Percentiles rank a stretch among this genome's conserved stretches.
Evolutionary conservation across 345 rosid species (phyloP).

Genomic region (Ceriops tagal): DNA sequence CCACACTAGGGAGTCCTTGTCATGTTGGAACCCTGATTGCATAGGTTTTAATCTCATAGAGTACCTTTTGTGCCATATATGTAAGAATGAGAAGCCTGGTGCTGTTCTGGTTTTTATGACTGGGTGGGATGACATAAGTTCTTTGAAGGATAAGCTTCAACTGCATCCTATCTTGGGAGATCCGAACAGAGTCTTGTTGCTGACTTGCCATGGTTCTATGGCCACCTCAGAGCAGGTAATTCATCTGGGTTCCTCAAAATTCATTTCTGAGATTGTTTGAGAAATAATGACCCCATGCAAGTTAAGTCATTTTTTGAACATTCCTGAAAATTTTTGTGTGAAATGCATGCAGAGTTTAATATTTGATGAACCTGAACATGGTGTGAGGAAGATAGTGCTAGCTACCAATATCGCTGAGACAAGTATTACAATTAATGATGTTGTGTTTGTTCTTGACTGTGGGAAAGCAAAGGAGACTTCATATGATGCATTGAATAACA

Average conservation of each 20-base stretch:
- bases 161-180: constrained; percentile 67
- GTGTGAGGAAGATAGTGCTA: constrained; percentile 81
- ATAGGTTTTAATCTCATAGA: constrained; percentile 92
- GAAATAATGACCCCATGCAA: neutral
- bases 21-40: constrained; percentile 90
- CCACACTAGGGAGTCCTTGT: constrained; percentile 66
- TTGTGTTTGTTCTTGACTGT: constrained; percentile 85
- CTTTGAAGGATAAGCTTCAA: constrained; percentile 79
- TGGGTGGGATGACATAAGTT: constrained; percentile 94
- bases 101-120: constrained; percentile 89
- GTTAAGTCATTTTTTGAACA: constrained; percentile 5
- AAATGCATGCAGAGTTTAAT: constrained; percentile 64
- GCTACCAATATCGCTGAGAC: constrained; percentile 97
- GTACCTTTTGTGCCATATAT: constrained; percentile 54
- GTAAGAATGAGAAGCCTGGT: constrained; percentile 73
- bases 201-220: constrained; percentile 97
- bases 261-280: neutral
- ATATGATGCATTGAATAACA: constrained; percentile 88
- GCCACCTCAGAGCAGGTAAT: constrained; percentile 89
- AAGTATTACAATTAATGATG: constrained; percentile 88
- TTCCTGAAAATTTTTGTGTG: constrained; percentile 12
- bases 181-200: constrained; percentile 63
- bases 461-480: constrained; percentile 97
- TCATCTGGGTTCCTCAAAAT: neutral
- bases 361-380: constrained; percentile 76